Evolutionary conservation across 2,329 filamentous ascomycete species (phyloP).

Genomic region (Aspergillus thermomutatus): DNA sequence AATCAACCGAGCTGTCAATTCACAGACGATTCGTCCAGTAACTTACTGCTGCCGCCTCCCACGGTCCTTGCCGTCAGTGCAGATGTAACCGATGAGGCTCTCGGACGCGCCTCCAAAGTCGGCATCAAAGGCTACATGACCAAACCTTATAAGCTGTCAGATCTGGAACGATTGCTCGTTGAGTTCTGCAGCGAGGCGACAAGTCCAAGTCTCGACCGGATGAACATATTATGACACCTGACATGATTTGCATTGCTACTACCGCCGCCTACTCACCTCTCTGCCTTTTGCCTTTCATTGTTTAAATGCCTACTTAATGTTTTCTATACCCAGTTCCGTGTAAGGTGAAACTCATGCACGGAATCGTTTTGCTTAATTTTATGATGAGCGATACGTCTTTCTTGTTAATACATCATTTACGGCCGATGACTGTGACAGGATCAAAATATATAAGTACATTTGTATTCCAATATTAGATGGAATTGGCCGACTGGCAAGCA

Average conservation of each 20-base stretch:
- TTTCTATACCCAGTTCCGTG: background rate
- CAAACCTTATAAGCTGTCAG: slow-evolving; percentile 63
- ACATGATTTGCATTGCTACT: background rate
- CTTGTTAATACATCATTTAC: background rate
- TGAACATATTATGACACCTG: slow-evolving; percentile 13
- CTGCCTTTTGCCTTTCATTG: background rate
- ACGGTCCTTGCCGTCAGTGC: slow-evolving; percentile 63
- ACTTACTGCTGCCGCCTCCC: slow-evolving; percentile 33
- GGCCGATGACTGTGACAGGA: background rate
- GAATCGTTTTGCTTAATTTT: background rate
- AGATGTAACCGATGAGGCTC: slow-evolving; percentile 62
- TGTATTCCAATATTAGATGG: background rate
- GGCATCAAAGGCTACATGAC: slow-evolving; percentile 68
- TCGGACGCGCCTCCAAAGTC: slow-evolving; percentile 57
- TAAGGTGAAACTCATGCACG: background rate
- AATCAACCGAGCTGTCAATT: slow-evolving; percentile 1
- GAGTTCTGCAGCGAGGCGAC: slow-evolving; percentile 39
- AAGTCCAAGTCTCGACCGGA: slow-evolving; percentile 12
- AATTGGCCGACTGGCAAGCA: background rate
- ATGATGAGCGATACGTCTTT: background rate
- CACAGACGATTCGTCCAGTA: slow-evolving; percentile 13
- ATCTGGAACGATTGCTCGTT: slow-evolving; percentile 59
- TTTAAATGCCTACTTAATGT: slow-evolving; percentile 2
- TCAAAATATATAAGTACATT: background rate
- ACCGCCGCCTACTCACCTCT: background rate